These are phyloP conservation scores for Saksenaea oblongispora DNA, from an alignment of 371 early-diverging fungal species.

Conservation along the genomic window DNA sequence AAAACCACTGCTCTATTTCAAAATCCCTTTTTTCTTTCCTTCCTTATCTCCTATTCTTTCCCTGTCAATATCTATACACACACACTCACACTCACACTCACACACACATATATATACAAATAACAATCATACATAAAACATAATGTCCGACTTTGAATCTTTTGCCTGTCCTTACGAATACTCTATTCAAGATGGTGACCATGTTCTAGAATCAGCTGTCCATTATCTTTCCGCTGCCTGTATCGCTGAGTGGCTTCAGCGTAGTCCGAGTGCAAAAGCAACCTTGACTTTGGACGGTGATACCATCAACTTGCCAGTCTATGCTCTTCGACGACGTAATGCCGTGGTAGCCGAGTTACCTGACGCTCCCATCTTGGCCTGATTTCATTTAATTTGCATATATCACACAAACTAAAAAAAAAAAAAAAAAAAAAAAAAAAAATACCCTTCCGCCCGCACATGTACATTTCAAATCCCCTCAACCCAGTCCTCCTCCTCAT, in stretches of 20 bases:
- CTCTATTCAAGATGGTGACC: conserved; percentile 43
- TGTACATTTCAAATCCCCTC: too few relatives aligned
- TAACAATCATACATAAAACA: background rate
- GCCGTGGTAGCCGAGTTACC: conserved; percentile 49
- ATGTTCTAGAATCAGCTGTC: conserved; percentile 31
- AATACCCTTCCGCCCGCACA: background rate
- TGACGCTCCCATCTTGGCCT: conserved; percentile 31
- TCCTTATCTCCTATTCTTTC: background rate
- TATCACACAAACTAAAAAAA: background rate
- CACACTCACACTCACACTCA: background rate
- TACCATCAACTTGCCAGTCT: conserved; percentile 39
- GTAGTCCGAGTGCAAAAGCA: conserved; percentile 41
- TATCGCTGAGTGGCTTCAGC: conserved; percentile 43
- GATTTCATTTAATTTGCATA: background rate
- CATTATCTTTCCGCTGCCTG: conserved; percentile 28
- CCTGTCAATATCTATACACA: background rate
- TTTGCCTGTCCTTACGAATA: conserved; percentile 25
- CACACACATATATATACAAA: background rate
- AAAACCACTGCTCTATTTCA: background rate
- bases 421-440: background rate
- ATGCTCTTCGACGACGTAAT: conserved; percentile 45
- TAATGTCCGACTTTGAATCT: conserved; percentile 20
- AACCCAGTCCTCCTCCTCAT: too few relatives aligned
- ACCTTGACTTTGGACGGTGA: conserved; percentile 36
- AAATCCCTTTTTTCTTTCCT: background rate